These are phyloP conservation scores for Cladosporium sp. DNA, from an alignment of 2,329 filamentous ascomycete genomes.

Conservation along the genomic window DNA sequence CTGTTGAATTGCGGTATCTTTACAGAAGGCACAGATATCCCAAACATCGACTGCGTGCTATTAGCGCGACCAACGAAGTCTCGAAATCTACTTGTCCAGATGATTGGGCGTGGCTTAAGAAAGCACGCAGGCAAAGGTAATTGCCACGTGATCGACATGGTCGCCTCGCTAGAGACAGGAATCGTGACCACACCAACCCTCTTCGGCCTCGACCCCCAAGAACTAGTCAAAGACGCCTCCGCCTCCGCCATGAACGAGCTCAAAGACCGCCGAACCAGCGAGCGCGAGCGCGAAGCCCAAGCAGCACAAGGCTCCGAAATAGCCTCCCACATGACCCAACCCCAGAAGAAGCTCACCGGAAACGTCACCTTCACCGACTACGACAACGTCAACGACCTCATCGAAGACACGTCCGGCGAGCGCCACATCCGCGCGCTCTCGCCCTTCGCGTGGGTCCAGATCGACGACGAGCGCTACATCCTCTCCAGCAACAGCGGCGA, in stretches of 20 bases:
- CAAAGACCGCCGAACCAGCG: conserved; percentile 49
- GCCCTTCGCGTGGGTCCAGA: conserved; percentile 77
- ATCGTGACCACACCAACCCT: conserved; percentile 81
- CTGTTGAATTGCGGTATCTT: conserved; percentile 95
- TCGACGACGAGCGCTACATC: conserved; percentile 70
- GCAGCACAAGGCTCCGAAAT: conserved; percentile 12
- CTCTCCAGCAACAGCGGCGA: conserved; percentile 64
- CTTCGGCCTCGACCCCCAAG: conserved; percentile 84
- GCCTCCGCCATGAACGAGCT: conserved; percentile 62
- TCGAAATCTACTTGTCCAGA: conserved; percentile 90
- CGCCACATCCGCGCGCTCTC: conserved; percentile 76
- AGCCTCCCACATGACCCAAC: neutral
- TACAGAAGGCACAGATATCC: conserved; percentile 96
- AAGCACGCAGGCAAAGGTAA: conserved; percentile 77
- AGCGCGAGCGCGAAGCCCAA: conserved; percentile 44
- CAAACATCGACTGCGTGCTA: conserved; percentile 92
- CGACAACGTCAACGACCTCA: conserved; percentile 85
- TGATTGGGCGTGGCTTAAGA: conserved; percentile 94
- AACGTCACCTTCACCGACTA: conserved; percentile 84
- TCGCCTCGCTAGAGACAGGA: conserved; percentile 78
- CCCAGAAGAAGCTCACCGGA: neutral
- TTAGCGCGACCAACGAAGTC: conserved; percentile 87
- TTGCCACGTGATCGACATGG: conserved; percentile 96
- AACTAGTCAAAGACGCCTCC: conserved; percentile 70
- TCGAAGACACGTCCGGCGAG: conserved; percentile 78